Evolutionary conservation across 768 basidiomycete genomes (phyloP).

Genomic region (Pleurotus cornucopiae): DNA sequence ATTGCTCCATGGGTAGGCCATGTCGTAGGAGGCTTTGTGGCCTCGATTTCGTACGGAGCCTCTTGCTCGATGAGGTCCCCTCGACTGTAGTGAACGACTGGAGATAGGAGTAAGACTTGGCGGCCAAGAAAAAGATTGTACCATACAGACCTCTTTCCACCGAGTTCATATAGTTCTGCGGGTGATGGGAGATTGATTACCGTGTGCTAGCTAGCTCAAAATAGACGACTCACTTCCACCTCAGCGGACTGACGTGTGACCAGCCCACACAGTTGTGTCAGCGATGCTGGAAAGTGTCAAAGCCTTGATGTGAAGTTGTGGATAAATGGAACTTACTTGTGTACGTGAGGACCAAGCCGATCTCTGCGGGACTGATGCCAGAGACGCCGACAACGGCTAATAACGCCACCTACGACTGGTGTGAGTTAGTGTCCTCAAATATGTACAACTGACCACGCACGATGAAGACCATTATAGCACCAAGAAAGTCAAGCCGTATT

Average conservation of each 20-base stretch:
- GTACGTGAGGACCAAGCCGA: slow-evolving; percentile 71
- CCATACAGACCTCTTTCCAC: slow-evolving; percentile 47
- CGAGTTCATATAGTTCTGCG: slow-evolving; percentile 63
- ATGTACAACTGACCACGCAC: slow-evolving; percentile 23
- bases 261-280: slow-evolving; percentile 50
- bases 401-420: slow-evolving; percentile 49
- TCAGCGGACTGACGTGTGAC: slow-evolving; percentile 60
- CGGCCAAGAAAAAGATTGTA: background rate
- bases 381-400: slow-evolving; percentile 56
- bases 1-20: slow-evolving; percentile 68
- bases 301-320: background rate
- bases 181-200: background rate
- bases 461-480: slow-evolving; percentile 52
- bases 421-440: too few species aligned
- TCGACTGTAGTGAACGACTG: slow-evolving; percentile 53
- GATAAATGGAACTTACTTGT: slow-evolving; percentile 34
- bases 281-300: slow-evolving; percentile 28
- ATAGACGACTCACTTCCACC: slow-evolving; percentile 43
- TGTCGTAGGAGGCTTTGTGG: slow-evolving; percentile 44
- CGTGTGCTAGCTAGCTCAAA: background rate
- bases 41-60: slow-evolving; percentile 56
- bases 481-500: slow-evolving; percentile 67
- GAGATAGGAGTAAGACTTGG: background rate
- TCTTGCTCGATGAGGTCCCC: slow-evolving; percentile 55
- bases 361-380: slow-evolving; percentile 59